Base-by-base conservation (phyloP, 768 basidiomycete genomes). In the Leccinum imitatum region DNA sequence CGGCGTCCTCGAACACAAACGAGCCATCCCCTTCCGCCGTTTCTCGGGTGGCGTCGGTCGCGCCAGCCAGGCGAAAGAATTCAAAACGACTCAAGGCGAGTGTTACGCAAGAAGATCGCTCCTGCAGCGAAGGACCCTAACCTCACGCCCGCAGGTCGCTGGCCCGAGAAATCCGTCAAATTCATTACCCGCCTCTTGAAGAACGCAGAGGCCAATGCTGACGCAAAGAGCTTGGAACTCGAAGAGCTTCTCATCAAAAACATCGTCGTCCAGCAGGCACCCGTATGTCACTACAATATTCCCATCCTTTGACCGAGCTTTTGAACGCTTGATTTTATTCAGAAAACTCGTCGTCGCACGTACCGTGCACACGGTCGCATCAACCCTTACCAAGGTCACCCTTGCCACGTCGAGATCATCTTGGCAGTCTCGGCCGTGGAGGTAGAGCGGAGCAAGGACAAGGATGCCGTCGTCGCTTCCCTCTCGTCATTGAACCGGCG, bases 331-430 rank as follows among this genome's bases (percentile, higher is more conserved):
- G 23, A 19, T 39, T 59, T 31, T 35, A n/a, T 9, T 21, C 58
- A 93, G 91, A 97, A 97, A 91, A 95, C 93, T 75, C 95, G 95
- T 77, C 93, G 97, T 74, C 93, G 97, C 75, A 99, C 97, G 65
- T 98, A 97, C 87, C 93, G 97, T 78, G 93, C 92, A 50, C 94
- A 95, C 70, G 93, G 93, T 85, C 90, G 93, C 59, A 95, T 95
- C 79, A 99, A 99, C 81, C 96, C 97, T 37, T 98, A 98, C 86
- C 93, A 97, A 78, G 96, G 96, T 47, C 93, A 95, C 79, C 97
- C 97, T 46, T 90, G 89, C 76, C 97, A 98, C 72, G 89, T 98
- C 65, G 96, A 98, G 76, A 87, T 95, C 74, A 93, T 98, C 74
- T 87, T 98, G 63, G 79, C 86, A 53, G 88, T 88, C 57, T 78